These are phyloP conservation scores for Sporobolomyces phaffii DNA, from an alignment of 768 basidiomycete genomes.

Conservation along the genomic window DNA sequence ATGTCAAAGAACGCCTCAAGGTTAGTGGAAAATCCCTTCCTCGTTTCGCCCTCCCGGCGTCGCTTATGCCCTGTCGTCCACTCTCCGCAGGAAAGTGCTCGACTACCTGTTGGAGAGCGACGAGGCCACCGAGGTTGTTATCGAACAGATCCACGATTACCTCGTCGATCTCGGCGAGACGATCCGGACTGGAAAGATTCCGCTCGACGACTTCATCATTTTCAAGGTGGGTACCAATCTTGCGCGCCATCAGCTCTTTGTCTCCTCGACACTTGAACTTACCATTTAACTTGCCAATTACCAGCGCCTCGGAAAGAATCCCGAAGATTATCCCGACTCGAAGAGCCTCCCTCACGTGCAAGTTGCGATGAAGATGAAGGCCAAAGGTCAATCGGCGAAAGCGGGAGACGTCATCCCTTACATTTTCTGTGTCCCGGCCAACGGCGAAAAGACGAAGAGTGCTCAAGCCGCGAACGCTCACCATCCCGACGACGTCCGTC, in stretches of 20 bases:
- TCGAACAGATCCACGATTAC: constrained; percentile 89
- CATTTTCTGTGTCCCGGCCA: constrained; percentile 71
- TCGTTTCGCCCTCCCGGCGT: neutral
- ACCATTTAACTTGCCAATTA: too few relatives aligned
- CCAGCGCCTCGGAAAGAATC: constrained; percentile 90
- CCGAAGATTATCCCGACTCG: constrained; percentile 91
- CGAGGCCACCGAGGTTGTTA: constrained; percentile 77
- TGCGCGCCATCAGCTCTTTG: too few relatives aligned
- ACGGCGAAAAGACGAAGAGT: constrained; percentile 63
- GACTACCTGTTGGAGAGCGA: constrained; percentile 74
- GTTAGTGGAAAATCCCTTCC: constrained; percentile 56
- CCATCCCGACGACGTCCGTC: constrained; percentile 86
- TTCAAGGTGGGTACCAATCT: constrained; percentile 64
- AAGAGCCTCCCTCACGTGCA: constrained; percentile 95
- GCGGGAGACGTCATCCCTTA: constrained; percentile 93
- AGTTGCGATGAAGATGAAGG: constrained; percentile 84
- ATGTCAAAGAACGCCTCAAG: constrained; percentile 88
- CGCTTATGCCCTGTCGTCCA: neutral
- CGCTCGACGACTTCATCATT: constrained; percentile 89
- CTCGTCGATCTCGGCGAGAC: constrained; percentile 67
- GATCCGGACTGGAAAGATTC: constrained; percentile 68
- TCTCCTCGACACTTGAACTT: too few relatives aligned
- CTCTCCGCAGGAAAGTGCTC: constrained; percentile 64
- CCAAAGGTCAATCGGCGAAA: constrained; percentile 69
- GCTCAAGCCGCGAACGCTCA: constrained; percentile 83